Evolutionary conservation across 768 basidiomycete species (phyloP).

Genomic region (Collybiopsis luxurians): DNA sequence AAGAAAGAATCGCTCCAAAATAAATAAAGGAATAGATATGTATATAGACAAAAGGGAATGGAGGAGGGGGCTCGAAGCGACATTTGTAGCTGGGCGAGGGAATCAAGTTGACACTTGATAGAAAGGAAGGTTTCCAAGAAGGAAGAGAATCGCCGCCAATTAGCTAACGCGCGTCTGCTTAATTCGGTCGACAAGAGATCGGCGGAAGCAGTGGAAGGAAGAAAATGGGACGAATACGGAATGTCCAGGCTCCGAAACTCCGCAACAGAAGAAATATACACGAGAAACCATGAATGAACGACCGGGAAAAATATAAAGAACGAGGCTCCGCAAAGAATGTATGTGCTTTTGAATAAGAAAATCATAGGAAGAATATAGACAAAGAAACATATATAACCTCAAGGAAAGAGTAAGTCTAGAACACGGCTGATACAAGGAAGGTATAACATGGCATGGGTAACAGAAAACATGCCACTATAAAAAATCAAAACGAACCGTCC

Average conservation of each 20-base stretch:
- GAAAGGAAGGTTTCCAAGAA: too few species aligned
- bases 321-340: not conserved
- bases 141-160: too few species aligned
- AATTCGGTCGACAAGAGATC: too few species aligned
- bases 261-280: not conserved
- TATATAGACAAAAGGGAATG: not conserved
- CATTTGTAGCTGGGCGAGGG: not conserved
- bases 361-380: not conserved
- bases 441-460: not conserved
- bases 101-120: too few species aligned
- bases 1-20: not conserved
- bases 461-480: not conserved
- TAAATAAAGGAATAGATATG: constrained; percentile 2
- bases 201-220: not conserved
- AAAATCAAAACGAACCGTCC: not conserved
- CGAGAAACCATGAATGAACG: not conserved
- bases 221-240: not conserved
- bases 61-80: not conserved
- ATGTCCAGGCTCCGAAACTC: not conserved
- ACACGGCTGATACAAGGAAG: not conserved
- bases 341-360: not conserved
- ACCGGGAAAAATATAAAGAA: not conserved
- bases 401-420: not conserved
- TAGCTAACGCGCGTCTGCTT: too few species aligned
- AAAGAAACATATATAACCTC: not conserved